These are phyloP conservation scores for Paracorniculantispora psalliotae DNA, from an alignment of 2,329 filamentous ascomycete species.

Conservation along the genomic window DNA sequence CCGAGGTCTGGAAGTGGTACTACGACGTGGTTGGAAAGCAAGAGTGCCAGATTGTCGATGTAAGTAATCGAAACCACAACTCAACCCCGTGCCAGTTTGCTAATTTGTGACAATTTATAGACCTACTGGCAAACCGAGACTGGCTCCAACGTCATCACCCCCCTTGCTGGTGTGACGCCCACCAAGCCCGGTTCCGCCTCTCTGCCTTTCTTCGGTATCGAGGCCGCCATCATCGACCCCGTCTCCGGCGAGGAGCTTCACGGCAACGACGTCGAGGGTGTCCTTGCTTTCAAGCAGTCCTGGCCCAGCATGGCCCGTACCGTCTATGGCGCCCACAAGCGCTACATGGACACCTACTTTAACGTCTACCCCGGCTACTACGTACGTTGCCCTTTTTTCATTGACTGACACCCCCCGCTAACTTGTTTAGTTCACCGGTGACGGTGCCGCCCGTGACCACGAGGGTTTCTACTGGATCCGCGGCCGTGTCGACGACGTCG, in stretches of 20 bases:
- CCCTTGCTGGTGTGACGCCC: slow-evolving; percentile 85
- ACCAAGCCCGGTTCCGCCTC: slow-evolving; percentile 97
- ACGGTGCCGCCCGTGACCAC: slow-evolving; percentile 92
- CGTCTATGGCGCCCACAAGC: slow-evolving; percentile 95
- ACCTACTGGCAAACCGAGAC: slow-evolving; percentile 99
- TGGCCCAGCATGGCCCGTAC: slow-evolving; percentile 99
- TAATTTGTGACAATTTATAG: slow-evolving; percentile 39
- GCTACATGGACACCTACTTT: slow-evolving; percentile 98
- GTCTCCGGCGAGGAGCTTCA: slow-evolving; percentile 89
- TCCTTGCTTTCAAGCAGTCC: slow-evolving; percentile 92
- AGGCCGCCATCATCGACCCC: slow-evolving; percentile 95
- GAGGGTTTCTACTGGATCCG: slow-evolving; percentile 99
- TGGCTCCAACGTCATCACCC: slow-evolving; percentile 91
- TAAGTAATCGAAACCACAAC: slow-evolving; percentile 60
- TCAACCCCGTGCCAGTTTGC: no score
- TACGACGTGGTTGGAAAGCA: slow-evolving; percentile 91
- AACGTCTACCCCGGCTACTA: slow-evolving; percentile 99
- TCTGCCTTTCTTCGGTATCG: slow-evolving; percentile 95
- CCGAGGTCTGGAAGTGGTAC: slow-evolving; percentile 99
- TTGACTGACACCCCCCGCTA: slow-evolving; percentile 1
- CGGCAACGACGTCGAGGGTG: slow-evolving; percentile 96
- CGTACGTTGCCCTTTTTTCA: slow-evolving; percentile 57
- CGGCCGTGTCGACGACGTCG: slow-evolving; percentile 94
- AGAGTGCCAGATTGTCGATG: slow-evolving; percentile 88
- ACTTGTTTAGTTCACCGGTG: slow-evolving; percentile 68